Evolutionary conservation across 352 stramenopile genomes (phyloP), one percentile per base, ranked within the genome.

Genomic region (Pythium pectinolyticum): DNA sequence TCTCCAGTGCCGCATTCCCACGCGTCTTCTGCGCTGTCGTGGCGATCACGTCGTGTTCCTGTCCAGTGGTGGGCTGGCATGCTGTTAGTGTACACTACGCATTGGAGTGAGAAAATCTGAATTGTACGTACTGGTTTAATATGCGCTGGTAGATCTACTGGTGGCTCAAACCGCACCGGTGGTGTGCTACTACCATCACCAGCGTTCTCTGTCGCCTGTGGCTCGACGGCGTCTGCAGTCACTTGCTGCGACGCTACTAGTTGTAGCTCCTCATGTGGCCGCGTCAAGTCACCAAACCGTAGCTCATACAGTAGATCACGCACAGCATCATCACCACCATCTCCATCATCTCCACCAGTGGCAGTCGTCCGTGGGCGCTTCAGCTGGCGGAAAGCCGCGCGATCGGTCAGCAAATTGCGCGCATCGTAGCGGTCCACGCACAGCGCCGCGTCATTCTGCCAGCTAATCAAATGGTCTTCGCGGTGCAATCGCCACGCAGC

Each of bases 401-500:
- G 63, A 50, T 87, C 77, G 15, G 82, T 66, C 59, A 89, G 65
- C 50, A 89, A 46, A 62, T 87, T 89, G 64, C 80, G 78, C 37
- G 76, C 78, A 40, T 89, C 80, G 53, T 81, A 89, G 53, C 80
- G 80, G 57, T 89, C 80, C 25, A 89, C 66, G 25, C 66, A 73
- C 60, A 84, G 58, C 24, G 70, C 58, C 50, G 67, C 63, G 46
- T 63, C 65, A 52, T 67, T 63, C 34, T 70, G 74, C 80, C 80
- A 89, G n/a, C 61, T 28, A 22, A 87, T 83, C 45, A 89, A 51
- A 51, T 89, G 80, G 52, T 67, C 65, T 58, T 89, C 80, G 28
- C 74, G 56, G 37, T 87, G 80, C 58, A 89, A 53, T 30, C 59
- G 59, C 77, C 78, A 87, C 12, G 80, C 80, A 19, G 52, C 61